Percentiles rank a stretch among this genome's conserved stretches.
Evolutionary conservation across 768 basidiomycete species (phyloP).

Genomic region (Lactarius psammicola): DNA sequence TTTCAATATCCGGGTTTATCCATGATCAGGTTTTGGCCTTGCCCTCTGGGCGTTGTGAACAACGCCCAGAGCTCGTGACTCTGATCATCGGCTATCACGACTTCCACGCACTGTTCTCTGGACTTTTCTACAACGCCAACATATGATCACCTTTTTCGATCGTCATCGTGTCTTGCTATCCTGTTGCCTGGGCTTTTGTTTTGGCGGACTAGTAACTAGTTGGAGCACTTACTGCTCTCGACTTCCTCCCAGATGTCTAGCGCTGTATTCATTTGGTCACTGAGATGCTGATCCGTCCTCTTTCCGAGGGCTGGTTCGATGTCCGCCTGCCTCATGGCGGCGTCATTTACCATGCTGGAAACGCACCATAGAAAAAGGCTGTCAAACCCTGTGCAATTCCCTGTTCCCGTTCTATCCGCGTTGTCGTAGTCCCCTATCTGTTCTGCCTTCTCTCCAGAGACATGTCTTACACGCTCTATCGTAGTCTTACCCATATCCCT

Average conservation of each 20-base stretch:
- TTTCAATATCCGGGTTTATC: not conserved
- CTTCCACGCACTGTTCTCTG: not conserved
- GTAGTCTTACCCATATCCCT: slow-evolving; percentile 17
- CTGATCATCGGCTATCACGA: not conserved
- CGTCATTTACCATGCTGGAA: slow-evolving; percentile 15
- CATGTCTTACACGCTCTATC: slow-evolving; percentile 26
- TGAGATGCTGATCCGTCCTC: not conserved
- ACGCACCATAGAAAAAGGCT: slow-evolving; percentile 16
- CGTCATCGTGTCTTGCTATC: not conserved
- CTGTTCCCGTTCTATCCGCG: slow-evolving; percentile 8
- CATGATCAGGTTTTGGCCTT: not conserved
- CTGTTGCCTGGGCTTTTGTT: too few species aligned
- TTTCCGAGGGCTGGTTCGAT: slow-evolving; percentile 13
- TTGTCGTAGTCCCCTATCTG: slow-evolving; percentile 7
- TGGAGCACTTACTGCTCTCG: not conserved
- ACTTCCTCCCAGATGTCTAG: not conserved
- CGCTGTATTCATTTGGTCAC: not conserved
- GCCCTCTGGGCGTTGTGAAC: not conserved
- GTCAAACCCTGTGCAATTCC: slow-evolving; percentile 4
- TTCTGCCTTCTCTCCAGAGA: slow-evolving; percentile 1
- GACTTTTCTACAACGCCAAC: too few species aligned
- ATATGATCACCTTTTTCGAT: not conserved
- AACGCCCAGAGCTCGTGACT: not conserved
- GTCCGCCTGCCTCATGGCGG: slow-evolving; percentile 22
- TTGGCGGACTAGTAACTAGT: not conserved